Base-by-base conservation (phyloP, 2,329 filamentous ascomycete genomes). In the Fusarium denticulatum region DNA sequence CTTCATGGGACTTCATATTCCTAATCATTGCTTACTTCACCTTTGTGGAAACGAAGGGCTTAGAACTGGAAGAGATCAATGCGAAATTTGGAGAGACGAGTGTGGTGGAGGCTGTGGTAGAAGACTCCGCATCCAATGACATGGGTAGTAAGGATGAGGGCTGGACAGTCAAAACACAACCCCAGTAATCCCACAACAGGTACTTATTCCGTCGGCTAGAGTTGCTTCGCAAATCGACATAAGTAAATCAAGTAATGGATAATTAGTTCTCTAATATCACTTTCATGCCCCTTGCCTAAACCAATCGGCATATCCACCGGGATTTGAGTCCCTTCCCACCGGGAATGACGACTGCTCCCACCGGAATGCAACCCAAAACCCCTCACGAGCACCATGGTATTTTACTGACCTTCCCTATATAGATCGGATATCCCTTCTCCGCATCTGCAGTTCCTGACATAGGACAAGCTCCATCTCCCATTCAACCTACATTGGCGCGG, bases 111-210 rank as follows among this genome's bases (percentile, higher is more conserved):
- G 57, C 36, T 9, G 13, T 32, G 24, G 22, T 11, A 2, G 57
- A 60, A 20, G 57, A 60, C n/a, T 60, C 57, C 15, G 28, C 57
- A 40, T 60, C 57, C 6, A 37, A 60, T 32, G 57, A 34, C 28
- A 42, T 40, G 22, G 36, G n/a, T 22, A 24, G 39, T 13, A 55
- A 60, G n/a, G 28, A 30, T 11, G 57, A 34, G 7, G 26, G 18
- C 7, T 53, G 50, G 50, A 55, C 7, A 5, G 34, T 55, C 2
- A 28, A 55, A 6, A 18, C 12, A 7, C 50, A 40, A 4, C 3
- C 50, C 4, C 20, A 28, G 50, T 40, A n/a, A 22, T 22, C 14
- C 3, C 6, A 26, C 9, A 30, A 28, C 9, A 11, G 20, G 4
- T 22, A 4, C 5, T 39, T 4, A 28, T 9, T n/a, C 4, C 7